Evolutionary conservation across 805 yeast genomes (phyloP).

Genomic region (Schizosaccharomyces cryophilus): DNA sequence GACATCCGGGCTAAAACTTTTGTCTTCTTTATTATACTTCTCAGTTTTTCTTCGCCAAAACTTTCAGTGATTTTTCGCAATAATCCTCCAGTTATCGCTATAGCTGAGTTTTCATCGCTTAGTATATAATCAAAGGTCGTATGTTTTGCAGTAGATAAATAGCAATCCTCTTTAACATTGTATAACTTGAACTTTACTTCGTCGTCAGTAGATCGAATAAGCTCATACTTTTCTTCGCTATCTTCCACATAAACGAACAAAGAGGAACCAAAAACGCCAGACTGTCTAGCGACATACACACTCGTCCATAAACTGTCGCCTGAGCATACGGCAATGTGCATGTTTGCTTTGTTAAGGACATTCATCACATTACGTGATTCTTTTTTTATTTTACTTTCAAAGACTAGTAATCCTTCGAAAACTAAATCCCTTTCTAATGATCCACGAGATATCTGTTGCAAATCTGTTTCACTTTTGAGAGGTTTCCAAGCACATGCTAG

Average conservation of each 20-base stretch:
- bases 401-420: constrained; percentile 71
- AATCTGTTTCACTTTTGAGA: constrained; percentile 21
- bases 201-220: too few relatives aligned
- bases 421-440: constrained; percentile 42
- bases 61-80: constrained; percentile 45
- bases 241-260: constrained; percentile 37
- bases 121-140: too few relatives aligned
- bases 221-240: background rate
- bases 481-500: constrained; percentile 67
- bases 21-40: constrained; percentile 23
- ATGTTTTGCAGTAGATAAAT: too few relatives aligned
- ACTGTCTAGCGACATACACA: constrained; percentile 70
- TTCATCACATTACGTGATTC: constrained; percentile 37
- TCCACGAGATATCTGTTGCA: constrained; percentile 32
- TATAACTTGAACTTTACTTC: too few relatives aligned
- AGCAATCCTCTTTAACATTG: too few relatives aligned
- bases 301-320: constrained; percentile 94
- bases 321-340: constrained; percentile 85
- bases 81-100: constrained; percentile 57
- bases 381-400: constrained; percentile 69
- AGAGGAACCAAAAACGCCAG: constrained; percentile 32
- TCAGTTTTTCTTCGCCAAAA: constrained; percentile 20
- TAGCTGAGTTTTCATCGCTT: too few relatives aligned
- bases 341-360: constrained; percentile 36
- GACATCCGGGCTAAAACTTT: constrained; percentile 89